Base-by-base conservation (phyloP, 2,329 filamentous ascomycete genomes). In the Colletotrichum sp. region DNA sequence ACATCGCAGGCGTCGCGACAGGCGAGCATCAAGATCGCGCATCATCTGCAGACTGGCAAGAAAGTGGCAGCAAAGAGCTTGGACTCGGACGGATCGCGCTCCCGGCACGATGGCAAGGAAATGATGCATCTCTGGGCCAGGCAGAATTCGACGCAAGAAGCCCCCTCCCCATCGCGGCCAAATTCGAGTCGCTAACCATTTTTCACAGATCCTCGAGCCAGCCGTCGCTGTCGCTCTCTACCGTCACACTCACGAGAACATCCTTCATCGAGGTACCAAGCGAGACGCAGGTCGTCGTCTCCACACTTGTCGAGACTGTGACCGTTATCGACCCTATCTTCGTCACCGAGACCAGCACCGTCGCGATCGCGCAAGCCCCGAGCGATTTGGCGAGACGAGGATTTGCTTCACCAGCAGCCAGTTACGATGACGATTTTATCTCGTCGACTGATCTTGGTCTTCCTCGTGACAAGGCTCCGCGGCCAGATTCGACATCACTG, bases 251-350 rank as follows among this genome's bases (percentile, higher is more conserved):
- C 12, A 59, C 69, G 5, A 67, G 69, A 15, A 82, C 81, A 1
- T 36, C 74, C 5, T 80, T 80, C 6, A 74, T 74, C 63, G 79
- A 78, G 2, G 39, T 78, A 22, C 73, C 78, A 2, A 77, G 77
- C 2, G 73, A 71, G 27, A 80, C 80, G 1, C 68, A 72, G 2
- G 69, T 79, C 1, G 29, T 80, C 19, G 55, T 79, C 12, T 69
- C 75, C 1, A 82, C 82, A 0, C 68, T 77, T 13, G 77, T 77
- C 2, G 71, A 80, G 29, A 79, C 80, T 2, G 77, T 84, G 55
- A 82, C 81, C 7, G 76, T 81, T 19, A 22, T 80, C 52, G 76
- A 82, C 52, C 81, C 81, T 5, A 34, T 71, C 9, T 61, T 79
- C 15, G 72, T 70, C n/a, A 81, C 80, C 12, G 75, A 81, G 29